These are phyloP conservation scores for Berberis vulgaris DNA, from an alignment of 164 flowering plant genomes.

Conservation along the genomic window DNA sequence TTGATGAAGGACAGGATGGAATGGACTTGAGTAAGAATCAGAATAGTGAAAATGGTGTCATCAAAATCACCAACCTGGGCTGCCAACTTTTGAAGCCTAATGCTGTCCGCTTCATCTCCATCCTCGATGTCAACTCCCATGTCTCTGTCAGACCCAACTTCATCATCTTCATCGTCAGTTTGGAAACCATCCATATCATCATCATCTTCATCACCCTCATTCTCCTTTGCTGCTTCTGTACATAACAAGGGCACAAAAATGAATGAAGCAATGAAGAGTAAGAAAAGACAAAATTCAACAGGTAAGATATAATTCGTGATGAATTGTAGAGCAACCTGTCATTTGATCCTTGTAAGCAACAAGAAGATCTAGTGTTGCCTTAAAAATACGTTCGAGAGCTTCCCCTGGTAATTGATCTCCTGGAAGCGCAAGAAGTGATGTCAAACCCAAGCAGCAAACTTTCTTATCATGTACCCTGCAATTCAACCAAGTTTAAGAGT, in stretches of 20 bases:
- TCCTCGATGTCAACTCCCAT: conserved; percentile 86
- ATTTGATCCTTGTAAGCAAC: conserved; percentile 95
- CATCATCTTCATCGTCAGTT: conserved; percentile 80
- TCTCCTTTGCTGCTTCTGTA: conserved; percentile 75
- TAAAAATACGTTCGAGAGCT: conserved; percentile 75
- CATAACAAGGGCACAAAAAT: background rate
- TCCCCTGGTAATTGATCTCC: conserved; percentile 72
- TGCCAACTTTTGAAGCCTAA: conserved; percentile 65
- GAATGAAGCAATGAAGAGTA: background rate
- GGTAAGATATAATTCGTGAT: background rate
- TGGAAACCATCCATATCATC: conserved; percentile 87
- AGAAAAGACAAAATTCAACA: background rate
- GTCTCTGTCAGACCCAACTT: conserved; percentile 68
- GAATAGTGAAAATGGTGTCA: background rate
- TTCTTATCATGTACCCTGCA: conserved; percentile 95
- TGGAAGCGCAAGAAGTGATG: conserved; percentile 76
- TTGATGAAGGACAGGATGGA: no score
- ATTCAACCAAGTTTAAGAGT: background rate
- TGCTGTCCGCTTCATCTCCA: conserved; percentile 83
- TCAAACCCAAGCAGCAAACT: conserved; percentile 94
- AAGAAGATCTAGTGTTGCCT: conserved; percentile 77
- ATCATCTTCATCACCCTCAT: conserved; percentile 57
- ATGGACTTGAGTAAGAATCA: no score
- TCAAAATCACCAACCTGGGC: conserved; percentile 48
- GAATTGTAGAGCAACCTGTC: conserved; percentile 47